Evolutionary conservation across 345 rosid species (phyloP), one percentile per base, ranked within the genome.

Genomic region (Eucalyptus decipiens): DNA sequence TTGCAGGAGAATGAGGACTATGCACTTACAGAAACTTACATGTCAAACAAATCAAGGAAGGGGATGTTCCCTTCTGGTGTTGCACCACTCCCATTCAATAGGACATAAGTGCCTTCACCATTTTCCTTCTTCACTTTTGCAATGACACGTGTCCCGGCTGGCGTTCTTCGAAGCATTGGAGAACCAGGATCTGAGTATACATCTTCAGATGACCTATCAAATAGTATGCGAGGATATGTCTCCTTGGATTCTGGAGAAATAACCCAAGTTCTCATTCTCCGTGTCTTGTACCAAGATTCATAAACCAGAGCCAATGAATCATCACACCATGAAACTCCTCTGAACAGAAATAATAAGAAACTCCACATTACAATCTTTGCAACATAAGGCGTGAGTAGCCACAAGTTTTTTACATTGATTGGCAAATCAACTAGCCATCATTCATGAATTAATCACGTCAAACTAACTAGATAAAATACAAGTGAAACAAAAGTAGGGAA

Each of bases 171-270:
- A 91, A 94, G 90, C 97, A 98, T 95, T 67, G 99, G 96, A 85
- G 99, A 96, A 62, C 99, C 99, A 91, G 99, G 99, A 91, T 98
- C 99, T 30, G 99, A 96, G 92, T 98, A 98, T 88, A 94, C 99
- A 93, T 98, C 99, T 91, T 98, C 99, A 4, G 97, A 98, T 91
- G 99, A 97, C 90, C 99, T 94, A 92, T 98, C 99, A 93, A 97
- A 98, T 90, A 98, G 92, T 90, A 97, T 94, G 67, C 94, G 94
- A 69, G 98, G 98, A 92, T 90, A 91, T 88, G 91, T 95, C 91
- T 94, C 96, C 87, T 90, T 90, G 90, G 94, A 93, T 88, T 93
- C 97, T 67, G 98, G 98, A 87, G 98, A 95, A 91, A 97, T 94
- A 48, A 97, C 93, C 99, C 99, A 98, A 62, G 99, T 97, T 93